Conservation (phyloP, 2,329 filamentous ascomycete genomes). For the Lachnellula hyalina region DNA sequence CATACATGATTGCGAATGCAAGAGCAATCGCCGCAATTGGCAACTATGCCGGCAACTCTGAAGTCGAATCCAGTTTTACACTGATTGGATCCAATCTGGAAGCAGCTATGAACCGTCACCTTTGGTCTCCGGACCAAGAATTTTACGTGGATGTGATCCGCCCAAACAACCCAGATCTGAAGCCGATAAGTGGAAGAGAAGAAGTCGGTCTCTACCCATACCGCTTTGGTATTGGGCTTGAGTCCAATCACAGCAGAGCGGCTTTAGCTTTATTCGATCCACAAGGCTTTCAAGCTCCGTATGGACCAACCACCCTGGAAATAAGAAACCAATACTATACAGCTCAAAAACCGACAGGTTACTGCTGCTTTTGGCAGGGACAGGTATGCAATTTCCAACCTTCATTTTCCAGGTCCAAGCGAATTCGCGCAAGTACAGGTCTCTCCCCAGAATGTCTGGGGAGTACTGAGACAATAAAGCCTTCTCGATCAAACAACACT, state of each 20-base stretch:
- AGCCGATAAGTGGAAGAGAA: constrained; percentile 33
- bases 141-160: constrained; percentile 38
- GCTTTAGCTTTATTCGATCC: constrained; percentile 34
- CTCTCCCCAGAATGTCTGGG: too few species aligned
- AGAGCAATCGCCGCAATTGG: constrained; percentile 37
- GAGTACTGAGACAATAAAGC: too few species aligned
- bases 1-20: constrained; percentile 40
- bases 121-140: constrained; percentile 36
- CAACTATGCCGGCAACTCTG: constrained; percentile 29
- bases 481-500: too few species aligned
- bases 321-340: constrained; percentile 37
- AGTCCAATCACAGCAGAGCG: constrained; percentile 28
- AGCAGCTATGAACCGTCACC: constrained; percentile 30
- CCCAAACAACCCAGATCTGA: constrained; percentile 32
- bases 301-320: constrained; percentile 40
- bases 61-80: constrained; percentile 30
- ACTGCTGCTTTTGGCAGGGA: constrained; percentile 40
- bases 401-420: too few species aligned
- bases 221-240: constrained; percentile 37
- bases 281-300: constrained; percentile 35
- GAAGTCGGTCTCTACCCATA: constrained; percentile 40
- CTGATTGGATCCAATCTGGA: constrained; percentile 33
- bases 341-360: constrained; percentile 28
- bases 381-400: too few species aligned
- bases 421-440: too few species aligned